Conservation (phyloP, 495 filamentous ascomycete genomes). For the Talaromyces borbonicus region DNA sequence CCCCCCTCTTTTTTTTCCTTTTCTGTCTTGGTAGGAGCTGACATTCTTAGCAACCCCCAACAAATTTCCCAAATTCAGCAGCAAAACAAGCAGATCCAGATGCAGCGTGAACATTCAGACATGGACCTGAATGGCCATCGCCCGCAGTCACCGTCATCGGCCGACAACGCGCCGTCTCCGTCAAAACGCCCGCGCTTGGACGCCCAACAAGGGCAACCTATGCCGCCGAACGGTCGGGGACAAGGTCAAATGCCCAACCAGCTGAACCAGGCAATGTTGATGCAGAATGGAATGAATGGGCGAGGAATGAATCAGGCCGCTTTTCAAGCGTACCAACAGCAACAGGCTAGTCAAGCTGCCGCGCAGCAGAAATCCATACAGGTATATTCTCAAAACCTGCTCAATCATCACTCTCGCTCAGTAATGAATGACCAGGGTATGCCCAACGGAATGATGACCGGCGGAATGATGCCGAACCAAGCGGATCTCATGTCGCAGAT, state of each 20-base stretch:
- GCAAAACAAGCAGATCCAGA: slow-evolving; percentile 54
- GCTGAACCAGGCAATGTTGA: slow-evolving; percentile 58
- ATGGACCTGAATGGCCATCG: slow-evolving; percentile 80
- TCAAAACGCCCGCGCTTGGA: slow-evolving; percentile 88
- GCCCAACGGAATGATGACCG: slow-evolving; percentile 53
- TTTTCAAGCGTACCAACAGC: slow-evolving; percentile 61
- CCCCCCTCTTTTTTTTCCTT: neutral
- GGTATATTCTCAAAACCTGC: slow-evolving; percentile 75
- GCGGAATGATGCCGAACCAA: slow-evolving; percentile 52
- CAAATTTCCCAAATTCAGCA: slow-evolving; percentile 60
- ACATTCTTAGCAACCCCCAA: slow-evolving; percentile 21
- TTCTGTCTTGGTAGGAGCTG: slow-evolving; percentile 6
- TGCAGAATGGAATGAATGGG: slow-evolving; percentile 68
- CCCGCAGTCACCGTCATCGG: slow-evolving; percentile 69
- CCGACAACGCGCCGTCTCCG: slow-evolving; percentile 84
- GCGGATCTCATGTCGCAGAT: slow-evolving; percentile 71
- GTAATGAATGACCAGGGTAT: slow-evolving; percentile 59
- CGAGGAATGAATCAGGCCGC: slow-evolving; percentile 63
- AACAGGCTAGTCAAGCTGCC: slow-evolving; percentile 36
- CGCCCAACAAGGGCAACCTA: slow-evolving; percentile 55
- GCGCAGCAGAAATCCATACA: slow-evolving; percentile 73
- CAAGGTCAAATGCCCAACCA: slow-evolving; percentile 64
- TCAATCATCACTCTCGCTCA: slow-evolving; percentile 60
- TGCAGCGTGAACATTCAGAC: slow-evolving; percentile 77
- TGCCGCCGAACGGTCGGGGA: slow-evolving; percentile 71